Conservation (phyloP, 202 grass and related monocot species). For the Carex arenaria region DNA sequence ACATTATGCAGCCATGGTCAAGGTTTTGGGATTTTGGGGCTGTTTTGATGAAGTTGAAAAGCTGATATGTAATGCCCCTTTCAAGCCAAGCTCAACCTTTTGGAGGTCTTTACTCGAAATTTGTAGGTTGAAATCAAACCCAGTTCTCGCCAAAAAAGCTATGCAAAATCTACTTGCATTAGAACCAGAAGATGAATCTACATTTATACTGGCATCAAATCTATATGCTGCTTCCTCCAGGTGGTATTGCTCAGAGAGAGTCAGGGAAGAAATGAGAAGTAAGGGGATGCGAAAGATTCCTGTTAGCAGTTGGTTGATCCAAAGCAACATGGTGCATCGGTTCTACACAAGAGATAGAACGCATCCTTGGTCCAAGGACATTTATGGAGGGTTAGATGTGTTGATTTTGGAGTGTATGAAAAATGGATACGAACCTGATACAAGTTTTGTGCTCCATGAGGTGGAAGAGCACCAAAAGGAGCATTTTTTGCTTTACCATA, state of each 20-base stretch:
- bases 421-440: constrained; percentile 77
- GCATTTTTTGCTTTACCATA: constrained; percentile 92
- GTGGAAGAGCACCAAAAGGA: constrained; percentile 92
- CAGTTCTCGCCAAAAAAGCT: constrained; percentile 32
- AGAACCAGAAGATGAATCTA: constrained; percentile 68
- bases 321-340: constrained; percentile 45
- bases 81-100: constrained; percentile 53
- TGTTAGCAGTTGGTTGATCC: constrained; percentile 69
- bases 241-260: constrained; percentile 65
- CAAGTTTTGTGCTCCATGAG: constrained; percentile 78
- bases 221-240: constrained; percentile 67
- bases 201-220: constrained; percentile 67
- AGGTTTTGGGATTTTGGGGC: constrained; percentile 63
- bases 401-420: constrained; percentile 78
- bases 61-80: constrained; percentile 51
- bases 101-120: constrained; percentile 83
- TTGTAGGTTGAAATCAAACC: constrained; percentile 46
- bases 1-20: constrained; percentile 62
- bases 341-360: constrained; percentile 78
- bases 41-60: constrained; percentile 61
- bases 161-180: constrained; percentile 47
- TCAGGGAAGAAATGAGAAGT: constrained; percentile 61
- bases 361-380: constrained; percentile 66
- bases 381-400: constrained; percentile 74
- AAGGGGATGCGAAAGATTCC: constrained; percentile 75